These are phyloP conservation scores for Ustilago cynodontis DNA, from an alignment of 1,284 basidiomycete genomes.

Conservation along the genomic window DNA sequence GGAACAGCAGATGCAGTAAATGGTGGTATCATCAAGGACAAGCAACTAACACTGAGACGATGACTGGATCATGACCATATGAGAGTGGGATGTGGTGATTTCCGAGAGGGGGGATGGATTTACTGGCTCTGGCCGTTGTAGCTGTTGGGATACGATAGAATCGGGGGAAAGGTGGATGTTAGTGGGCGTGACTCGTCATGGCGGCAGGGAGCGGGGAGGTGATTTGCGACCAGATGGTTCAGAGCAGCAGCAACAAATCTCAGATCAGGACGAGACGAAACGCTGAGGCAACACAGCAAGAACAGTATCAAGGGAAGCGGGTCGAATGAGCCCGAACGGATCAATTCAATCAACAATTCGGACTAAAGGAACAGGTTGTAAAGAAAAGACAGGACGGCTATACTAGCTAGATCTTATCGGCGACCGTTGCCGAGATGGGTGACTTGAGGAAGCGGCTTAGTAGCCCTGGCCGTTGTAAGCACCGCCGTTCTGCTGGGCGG, in stretches of 20 bases:
- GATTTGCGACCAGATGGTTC: slow-evolving; percentile 3
- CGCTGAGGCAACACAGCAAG: slow-evolving; percentile 7
- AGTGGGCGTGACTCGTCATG: background rate
- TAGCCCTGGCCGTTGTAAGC: slow-evolving; percentile 54
- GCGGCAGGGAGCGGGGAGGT: background rate
- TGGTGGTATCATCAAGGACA: slow-evolving; percentile 7
- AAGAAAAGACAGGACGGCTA: background rate
- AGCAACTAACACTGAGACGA: background rate
- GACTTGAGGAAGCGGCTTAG: slow-evolving; percentile 30
- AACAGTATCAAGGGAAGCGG: background rate
- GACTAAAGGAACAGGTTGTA: slow-evolving; percentile 15
- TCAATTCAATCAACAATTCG: slow-evolving; percentile 33
- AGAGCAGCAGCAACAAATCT: background rate
- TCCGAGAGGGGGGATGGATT: slow-evolving; percentile 7
- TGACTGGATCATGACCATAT: slow-evolving; percentile 6
- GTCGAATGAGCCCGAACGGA: slow-evolving; percentile 7
- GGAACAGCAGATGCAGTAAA: slow-evolving; percentile 1
- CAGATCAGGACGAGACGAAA: background rate
- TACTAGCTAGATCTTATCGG: background rate
- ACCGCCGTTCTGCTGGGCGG: slow-evolving; percentile 46
- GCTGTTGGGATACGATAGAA: slow-evolving; percentile 8
- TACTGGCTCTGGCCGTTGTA: slow-evolving; percentile 56
- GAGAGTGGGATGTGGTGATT: background rate
- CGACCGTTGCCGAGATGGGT: background rate
- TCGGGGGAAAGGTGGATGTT: slow-evolving; percentile 3